These are phyloP conservation scores for Penicillium salamii DNA, from an alignment of 495 filamentous ascomycete genomes.

Conservation along the genomic window DNA sequence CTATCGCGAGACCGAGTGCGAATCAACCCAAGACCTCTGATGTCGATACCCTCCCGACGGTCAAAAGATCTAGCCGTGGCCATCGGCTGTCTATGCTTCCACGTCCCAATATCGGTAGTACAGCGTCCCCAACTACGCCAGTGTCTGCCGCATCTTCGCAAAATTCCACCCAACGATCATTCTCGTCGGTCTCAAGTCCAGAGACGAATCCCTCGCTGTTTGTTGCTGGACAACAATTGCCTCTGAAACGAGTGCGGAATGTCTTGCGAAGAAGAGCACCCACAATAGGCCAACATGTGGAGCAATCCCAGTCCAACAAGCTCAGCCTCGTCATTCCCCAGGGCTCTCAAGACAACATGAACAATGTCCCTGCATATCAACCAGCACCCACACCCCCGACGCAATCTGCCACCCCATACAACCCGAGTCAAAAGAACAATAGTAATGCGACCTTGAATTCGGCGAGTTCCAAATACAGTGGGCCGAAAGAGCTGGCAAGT, in stretches of 20 bases:
- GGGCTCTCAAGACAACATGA: slow-evolving; percentile 11
- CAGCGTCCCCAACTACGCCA: slow-evolving; percentile 15
- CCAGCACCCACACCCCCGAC: slow-evolving; percentile 3
- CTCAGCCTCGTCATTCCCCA: slow-evolving; percentile 38
- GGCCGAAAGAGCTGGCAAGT: slow-evolving; percentile 42
- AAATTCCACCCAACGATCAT: slow-evolving; percentile 16
- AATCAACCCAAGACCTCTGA: slow-evolving; percentile 23
- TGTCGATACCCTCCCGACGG: slow-evolving; percentile 24
- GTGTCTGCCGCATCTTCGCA: slow-evolving; percentile 13
- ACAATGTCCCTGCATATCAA: not conserved
- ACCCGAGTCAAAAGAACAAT: slow-evolving; percentile 10
- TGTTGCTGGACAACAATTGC: slow-evolving; percentile 7
- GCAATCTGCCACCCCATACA: slow-evolving; percentile 8
- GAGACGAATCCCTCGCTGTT: slow-evolving; percentile 14
- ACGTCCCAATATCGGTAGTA: slow-evolving; percentile 26
- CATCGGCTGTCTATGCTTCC: slow-evolving; percentile 33
- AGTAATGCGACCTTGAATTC: slow-evolving; percentile 9
- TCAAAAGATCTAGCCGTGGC: slow-evolving; percentile 17
- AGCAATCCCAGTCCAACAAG: slow-evolving; percentile 27
- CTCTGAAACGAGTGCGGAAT: slow-evolving; percentile 35
- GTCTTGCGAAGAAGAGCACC: slow-evolving; percentile 43
- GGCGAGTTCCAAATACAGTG: slow-evolving; percentile 17
- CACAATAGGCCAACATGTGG: slow-evolving; percentile 37
- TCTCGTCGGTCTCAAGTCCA: slow-evolving; percentile 16
- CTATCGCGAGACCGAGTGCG: slow-evolving; percentile 29